phyloP scores from a whole-genome alignment of 176 grass and related monocot species.

The Ensete glaucum region DNA sequence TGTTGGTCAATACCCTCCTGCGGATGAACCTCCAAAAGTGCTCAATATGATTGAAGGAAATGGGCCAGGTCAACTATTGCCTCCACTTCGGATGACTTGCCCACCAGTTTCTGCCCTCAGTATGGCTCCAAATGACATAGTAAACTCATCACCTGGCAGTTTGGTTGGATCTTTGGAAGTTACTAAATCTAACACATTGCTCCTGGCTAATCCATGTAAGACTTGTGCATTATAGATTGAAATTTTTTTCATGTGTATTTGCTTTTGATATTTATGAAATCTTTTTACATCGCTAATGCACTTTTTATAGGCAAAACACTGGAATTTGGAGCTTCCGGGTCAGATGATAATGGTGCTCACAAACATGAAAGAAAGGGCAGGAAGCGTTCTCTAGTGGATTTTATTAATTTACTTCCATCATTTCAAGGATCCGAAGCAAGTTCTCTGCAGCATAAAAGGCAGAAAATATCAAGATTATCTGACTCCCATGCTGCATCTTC shows the following conservation, averaged over 20 bases:
- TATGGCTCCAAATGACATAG: slow-evolving; percentile 18
- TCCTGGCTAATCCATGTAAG: slow-evolving; percentile 23
- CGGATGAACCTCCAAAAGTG: slow-evolving; percentile 26
- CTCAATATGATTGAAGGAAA: slow-evolving; percentile 32
- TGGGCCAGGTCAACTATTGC: not conserved
- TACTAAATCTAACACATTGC: slow-evolving; percentile 22
- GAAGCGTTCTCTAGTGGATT: slow-evolving; percentile 59
- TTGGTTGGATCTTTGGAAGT: slow-evolving; percentile 32
- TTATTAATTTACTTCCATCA: slow-evolving; percentile 50
- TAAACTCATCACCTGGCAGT: slow-evolving; percentile 23
- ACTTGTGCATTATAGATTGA: slow-evolving; percentile 6
- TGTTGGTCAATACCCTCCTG: slow-evolving; percentile 5
- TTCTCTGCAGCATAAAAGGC: slow-evolving; percentile 39
- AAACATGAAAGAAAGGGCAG: slow-evolving; percentile 29
- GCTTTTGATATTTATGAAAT: not conserved
- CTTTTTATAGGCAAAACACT: slow-evolving; percentile 32
- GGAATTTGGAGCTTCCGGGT: slow-evolving; percentile 25
- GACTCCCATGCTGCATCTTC: slow-evolving; percentile 27
- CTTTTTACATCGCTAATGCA: slow-evolving; percentile 19
- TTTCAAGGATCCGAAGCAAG: slow-evolving; percentile 38
- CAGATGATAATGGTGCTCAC: slow-evolving; percentile 26
- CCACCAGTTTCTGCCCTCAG: slow-evolving; percentile 29
- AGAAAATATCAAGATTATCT: slow-evolving; percentile 42
- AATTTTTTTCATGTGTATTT: not conserved
- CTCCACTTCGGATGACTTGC: too few relatives aligned